Conservation (phyloP, 2,329 filamentous ascomycete genomes). For the Trichoderma sp. region DNA sequence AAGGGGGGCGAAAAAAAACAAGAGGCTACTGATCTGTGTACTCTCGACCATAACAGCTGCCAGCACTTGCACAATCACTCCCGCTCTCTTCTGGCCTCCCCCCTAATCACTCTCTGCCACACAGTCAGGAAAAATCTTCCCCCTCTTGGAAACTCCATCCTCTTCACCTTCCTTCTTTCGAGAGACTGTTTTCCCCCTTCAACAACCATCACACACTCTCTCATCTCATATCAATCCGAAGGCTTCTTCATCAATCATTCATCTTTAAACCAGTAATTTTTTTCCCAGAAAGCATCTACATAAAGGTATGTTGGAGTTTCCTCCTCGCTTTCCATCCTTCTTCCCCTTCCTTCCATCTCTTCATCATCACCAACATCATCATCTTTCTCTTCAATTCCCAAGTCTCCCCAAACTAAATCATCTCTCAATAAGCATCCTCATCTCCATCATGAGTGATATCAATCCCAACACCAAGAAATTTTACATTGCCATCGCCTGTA, state of each 20-base stretch:
- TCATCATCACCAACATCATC: not conserved
- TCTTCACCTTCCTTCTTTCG: not conserved
- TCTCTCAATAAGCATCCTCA: not conserved
- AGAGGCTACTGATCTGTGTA: not conserved
- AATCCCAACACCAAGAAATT: not conserved
- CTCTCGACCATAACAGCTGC: constrained; percentile 1
- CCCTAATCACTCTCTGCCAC: not conserved
- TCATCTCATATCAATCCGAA: not conserved
- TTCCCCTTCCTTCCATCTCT: not conserved
- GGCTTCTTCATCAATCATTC: not conserved
- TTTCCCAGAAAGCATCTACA: not conserved
- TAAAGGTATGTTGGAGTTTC: not conserved
- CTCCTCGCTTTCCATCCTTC: not conserved
- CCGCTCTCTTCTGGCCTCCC: not conserved
- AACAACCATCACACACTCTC: not conserved
- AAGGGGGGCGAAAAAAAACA: not conserved
- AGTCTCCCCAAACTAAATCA: not conserved
- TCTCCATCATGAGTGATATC: not conserved
- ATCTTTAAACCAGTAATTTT: not conserved
- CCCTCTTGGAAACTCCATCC: not conserved
- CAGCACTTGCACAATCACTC: constrained; percentile 3
- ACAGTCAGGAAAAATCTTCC: not conserved
- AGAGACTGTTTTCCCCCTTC: not conserved
- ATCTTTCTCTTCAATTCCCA: not conserved
- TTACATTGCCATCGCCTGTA: not conserved